A percentile compares a stretch with the other conserved stretches of the same genome.
Evolutionary conservation across 2,329 filamentous ascomycete genomes (phyloP).

Genomic region (Colletotrichum echinochloae): DNA sequence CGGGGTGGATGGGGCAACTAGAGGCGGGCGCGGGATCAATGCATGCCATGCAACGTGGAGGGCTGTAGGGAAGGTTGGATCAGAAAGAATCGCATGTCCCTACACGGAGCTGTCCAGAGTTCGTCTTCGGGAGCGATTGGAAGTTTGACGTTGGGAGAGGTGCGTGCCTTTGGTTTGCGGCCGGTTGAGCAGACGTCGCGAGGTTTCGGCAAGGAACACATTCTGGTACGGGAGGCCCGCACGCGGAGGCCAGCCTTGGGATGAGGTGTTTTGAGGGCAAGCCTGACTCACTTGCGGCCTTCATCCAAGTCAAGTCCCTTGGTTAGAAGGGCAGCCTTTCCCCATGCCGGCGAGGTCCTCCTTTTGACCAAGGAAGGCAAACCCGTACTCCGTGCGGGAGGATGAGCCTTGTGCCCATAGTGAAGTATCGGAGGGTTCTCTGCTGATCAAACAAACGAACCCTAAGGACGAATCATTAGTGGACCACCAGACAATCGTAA

Average conservation of each 20-base stretch:
- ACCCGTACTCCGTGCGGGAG: neutral
- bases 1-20: neutral
- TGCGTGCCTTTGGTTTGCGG: conserved; percentile 17
- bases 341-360: neutral
- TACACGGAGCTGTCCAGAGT: conserved; percentile 27
- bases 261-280: neutral
- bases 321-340: neutral
- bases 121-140: conserved; percentile 31
- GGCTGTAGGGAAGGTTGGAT: conserved; percentile 18
- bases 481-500: neutral
- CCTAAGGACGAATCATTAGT: neutral
- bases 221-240: neutral
- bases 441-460: conserved; percentile 16
- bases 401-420: neutral
- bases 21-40: conserved; percentile 32
- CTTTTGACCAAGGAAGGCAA: neutral
- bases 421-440: neutral
- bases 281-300: neutral
- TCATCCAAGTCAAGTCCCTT: neutral
- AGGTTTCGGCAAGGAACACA: conserved; percentile 7
- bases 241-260: neutral
- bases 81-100: neutral
- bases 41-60: conserved; percentile 32
- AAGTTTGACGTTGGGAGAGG: conserved; percentile 27
- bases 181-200: neutral